Evolutionary conservation across 441 rosid genomes (phyloP), one percentile per base, ranked within the genome.

Genomic region (Gossypium davidsonii): DNA sequence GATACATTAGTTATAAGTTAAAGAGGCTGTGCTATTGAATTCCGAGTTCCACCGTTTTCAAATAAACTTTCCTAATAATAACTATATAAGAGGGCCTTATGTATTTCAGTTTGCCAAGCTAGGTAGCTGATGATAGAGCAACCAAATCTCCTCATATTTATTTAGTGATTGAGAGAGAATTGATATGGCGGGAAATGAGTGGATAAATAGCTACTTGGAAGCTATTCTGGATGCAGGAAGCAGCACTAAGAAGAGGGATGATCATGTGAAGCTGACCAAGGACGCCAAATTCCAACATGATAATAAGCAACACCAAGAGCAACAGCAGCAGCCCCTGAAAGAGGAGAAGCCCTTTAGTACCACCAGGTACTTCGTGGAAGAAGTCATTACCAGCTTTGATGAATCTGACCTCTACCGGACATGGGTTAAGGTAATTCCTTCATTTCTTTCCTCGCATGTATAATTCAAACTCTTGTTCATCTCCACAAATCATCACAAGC

Each of bases 161-260:
- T 6, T 17, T 53, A 6, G 10, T 18, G 26, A 20, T 20, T 7
- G 14, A 31, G 34, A 5, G 34, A 31, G 10, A 55, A 2, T 8
- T 10, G 62, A 61, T 34, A 62, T 90, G 92, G 97, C 98, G 9
- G 79, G 93, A 79, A 93, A 93, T 76, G 97, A 93, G 59, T 91
- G 98, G 98, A 90, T 93, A 75, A 90, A 93, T 70, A 89, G 98
- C 51, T 93, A 93, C 78, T 84, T 91, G 75, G 97, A 93, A 81
- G 98, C 98, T 6, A 93, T 93, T 31, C 83, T 93, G 58, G 98
- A 91, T 63, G 97, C 77, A 67, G 98, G 97, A 74, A 85, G 83
- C 37, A 78, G 83, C 76, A 60, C 70, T 44, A 84, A 77, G 72
- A 84, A 86, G 71, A 82, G 70, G 75, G 70, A 80, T 23, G 93